Conservation (phyloP, 208 protist genomes). For the Trypanosoma rangeli region DNA sequence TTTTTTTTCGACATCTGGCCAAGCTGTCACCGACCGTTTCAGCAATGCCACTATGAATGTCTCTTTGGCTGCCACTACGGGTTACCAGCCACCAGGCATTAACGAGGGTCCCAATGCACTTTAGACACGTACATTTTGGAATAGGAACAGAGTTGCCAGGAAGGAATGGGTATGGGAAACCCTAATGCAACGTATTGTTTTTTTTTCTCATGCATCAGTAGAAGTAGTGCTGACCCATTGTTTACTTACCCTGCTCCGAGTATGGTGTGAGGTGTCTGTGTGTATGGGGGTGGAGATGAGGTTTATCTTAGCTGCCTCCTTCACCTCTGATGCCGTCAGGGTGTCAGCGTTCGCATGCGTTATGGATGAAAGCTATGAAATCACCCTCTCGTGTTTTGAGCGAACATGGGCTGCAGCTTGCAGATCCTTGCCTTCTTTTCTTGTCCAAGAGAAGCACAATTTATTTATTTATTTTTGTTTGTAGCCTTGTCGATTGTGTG, state of each 20-base stretch:
- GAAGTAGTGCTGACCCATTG: neutral
- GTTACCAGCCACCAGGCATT: conserved; percentile 16
- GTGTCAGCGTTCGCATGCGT: neutral
- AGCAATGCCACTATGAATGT: neutral
- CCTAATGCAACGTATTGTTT: neutral
- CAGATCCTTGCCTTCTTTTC: neutral
- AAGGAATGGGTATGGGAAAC: neutral
- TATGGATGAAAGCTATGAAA: neutral
- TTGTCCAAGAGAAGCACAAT: neutral
- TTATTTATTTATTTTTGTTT: neutral
- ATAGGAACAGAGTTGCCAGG: neutral
- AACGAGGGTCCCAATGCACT: conserved; percentile 27
- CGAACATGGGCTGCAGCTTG: neutral
- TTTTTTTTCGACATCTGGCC: neutral
- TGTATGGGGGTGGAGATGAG: neutral
- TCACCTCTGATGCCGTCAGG: neutral
- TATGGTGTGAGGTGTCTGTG: neutral
- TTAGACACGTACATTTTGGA: neutral
- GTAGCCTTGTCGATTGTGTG: neutral
- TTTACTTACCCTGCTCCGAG: neutral
- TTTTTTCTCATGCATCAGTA: neutral
- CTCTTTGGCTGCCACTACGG: neutral
- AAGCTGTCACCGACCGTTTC: neutral
- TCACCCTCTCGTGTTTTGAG: neutral
- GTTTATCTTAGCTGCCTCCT: neutral